A percentile compares a stretch with the other conserved stretches of the same genome.
phyloP scores from a whole-genome alignment of 2,329 filamentous ascomycete species.

The Arthrinium phaeospermum region DNA sequence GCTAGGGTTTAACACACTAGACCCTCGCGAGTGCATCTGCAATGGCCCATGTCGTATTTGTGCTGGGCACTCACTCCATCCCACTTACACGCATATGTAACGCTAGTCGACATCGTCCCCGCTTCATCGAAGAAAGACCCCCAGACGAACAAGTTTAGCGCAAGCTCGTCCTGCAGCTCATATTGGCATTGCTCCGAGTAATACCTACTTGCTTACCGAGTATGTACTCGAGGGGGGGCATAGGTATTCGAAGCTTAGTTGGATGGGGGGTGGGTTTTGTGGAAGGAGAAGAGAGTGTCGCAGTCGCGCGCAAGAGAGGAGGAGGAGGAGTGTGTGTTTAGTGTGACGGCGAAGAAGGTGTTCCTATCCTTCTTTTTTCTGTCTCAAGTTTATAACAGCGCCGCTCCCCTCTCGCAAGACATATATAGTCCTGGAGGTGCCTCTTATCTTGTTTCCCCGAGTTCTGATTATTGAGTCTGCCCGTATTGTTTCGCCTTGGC shows the following conservation, averaged over 20 bases:
- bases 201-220: conserved; percentile 14
- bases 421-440: not conserved
- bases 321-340: not conserved
- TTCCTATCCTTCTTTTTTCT: not conserved
- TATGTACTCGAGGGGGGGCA: conserved; percentile 11
- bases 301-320: not conserved
- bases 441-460: conserved; percentile 7
- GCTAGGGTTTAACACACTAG: conserved; percentile 15
- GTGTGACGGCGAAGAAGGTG: not conserved
- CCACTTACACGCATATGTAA: conserved; percentile 16
- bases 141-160: conserved; percentile 14
- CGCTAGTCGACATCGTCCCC: conserved; percentile 14
- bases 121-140: conserved; percentile 16
- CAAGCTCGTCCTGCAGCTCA: conserved; percentile 15
- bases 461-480: not conserved
- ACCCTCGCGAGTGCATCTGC: conserved; percentile 7
- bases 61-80: conserved; percentile 5
- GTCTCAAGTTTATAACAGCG: conserved; percentile 16
- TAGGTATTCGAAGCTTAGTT: conserved; percentile 8
- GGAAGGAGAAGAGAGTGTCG: not conserved
- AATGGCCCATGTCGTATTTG: conserved; percentile 9
- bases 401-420: not conserved
- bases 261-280: conserved; percentile 3
- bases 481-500: conserved; percentile 1
- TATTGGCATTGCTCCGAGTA: conserved; percentile 16